A percentile compares a stretch with the other conserved stretches of the same genome.
Conservation (phyloP, 768 basidiomycete species). For the Pleurotus citrinopileatus region DNA sequence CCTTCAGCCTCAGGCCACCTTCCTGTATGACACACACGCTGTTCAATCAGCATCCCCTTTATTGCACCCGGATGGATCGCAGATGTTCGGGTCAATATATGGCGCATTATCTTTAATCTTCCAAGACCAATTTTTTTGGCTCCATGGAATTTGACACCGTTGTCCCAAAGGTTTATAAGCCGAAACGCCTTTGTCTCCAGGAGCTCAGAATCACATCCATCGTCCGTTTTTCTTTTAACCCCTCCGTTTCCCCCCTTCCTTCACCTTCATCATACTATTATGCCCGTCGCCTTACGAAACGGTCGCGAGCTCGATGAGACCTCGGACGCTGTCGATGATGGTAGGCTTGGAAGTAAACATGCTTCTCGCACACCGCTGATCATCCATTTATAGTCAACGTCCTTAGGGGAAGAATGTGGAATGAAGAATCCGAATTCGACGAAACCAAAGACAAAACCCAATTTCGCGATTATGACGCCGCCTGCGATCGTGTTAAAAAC, state of each 20-base stretch:
- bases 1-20: background rate
- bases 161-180: conserved; percentile 5
- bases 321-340: conserved; percentile 49
- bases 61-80: conserved; percentile 5
- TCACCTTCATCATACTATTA: conserved; percentile 13
- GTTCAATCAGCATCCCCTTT: background rate
- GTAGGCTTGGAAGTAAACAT: conserved; percentile 19
- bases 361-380: background rate
- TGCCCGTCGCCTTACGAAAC: conserved; percentile 23
- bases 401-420: conserved; percentile 59
- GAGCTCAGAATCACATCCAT: conserved; percentile 7
- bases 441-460: conserved; percentile 58
- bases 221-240: conserved; percentile 1
- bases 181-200: conserved; percentile 5
- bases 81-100: conserved; percentile 4
- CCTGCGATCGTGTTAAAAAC: conserved; percentile 73
- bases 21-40: conserved; percentile 7
- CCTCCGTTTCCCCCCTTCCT: background rate
- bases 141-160: conserved; percentile 6
- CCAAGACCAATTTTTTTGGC: background rate
- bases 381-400: conserved; percentile 53
- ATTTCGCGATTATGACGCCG: conserved; percentile 73
- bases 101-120: background rate
- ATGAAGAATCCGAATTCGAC: conserved; percentile 57
- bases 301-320: conserved; percentile 39